Evolutionary conservation across 768 basidiomycete genomes (phyloP), one percentile per base, ranked within the genome.

Genomic region (Hygrocybe punicea): DNA sequence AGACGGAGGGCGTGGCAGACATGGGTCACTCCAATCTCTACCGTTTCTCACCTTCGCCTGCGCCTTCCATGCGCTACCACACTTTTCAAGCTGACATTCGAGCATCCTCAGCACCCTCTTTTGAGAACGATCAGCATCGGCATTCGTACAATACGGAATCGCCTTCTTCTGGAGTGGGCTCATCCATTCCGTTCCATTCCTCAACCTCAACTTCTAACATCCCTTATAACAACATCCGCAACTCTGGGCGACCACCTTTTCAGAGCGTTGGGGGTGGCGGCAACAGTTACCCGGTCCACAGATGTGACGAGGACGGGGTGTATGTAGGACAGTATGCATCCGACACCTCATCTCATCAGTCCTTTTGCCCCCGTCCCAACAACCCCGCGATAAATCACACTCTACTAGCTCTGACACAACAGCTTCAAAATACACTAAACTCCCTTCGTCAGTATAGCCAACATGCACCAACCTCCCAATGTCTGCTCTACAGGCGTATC

Each of bases 11-110:
- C 9, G 61, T 75, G 34, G 47, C 78, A 51, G 86, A 86, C 21
- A 68, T 76, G 45, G 68, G 77, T 33, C 71, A 73, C 42, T 68
- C 80, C 11, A 78, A 80, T 61, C 77, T 88, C 39, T 88, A 89
- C 71, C 85, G 87, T 59, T 86, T 88, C 72, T 84, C 84, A 17
- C 79, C 83, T 10, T 86, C 85, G 4, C 81, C 81, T 42, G 78
- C 69, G 37, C 82, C 81, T 58, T 78, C 77, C 53, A 76, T 79
- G 61, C 78, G 79, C 60, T 82, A 83, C 71, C 75, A 82, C 35
- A 75, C 73, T 44, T 81, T 79, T 70, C 77, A 81, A 64, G 67
- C 75, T 47, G 80, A 81, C 58, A 71, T 72, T 23, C 75, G 73
- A 39, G 67, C 72, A 24, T 66, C 77, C 10, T 68, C 72, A 14